phyloP scores from a whole-genome alignment of 2,329 filamentous ascomycete species.

The Cryphonectria naterciae region DNA sequence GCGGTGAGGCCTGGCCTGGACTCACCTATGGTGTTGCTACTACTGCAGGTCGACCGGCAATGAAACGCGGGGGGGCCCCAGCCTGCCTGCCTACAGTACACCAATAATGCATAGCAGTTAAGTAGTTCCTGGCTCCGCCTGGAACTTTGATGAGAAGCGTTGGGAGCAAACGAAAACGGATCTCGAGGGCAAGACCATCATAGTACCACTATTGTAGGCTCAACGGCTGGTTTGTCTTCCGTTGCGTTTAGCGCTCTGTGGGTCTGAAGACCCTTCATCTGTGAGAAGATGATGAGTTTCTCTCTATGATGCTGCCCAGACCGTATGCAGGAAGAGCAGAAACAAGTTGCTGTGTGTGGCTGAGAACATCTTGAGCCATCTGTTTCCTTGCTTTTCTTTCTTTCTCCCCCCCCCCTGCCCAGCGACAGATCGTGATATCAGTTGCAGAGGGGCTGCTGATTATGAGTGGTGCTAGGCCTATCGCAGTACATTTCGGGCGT shows the following conservation, averaged over 20 bases:
- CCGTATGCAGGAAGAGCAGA: neutral
- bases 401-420: neutral
- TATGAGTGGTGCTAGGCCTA: neutral
- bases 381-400: neutral
- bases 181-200: neutral
- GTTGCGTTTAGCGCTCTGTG: neutral
- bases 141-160: neutral
- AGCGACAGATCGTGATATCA: neutral
- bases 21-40: neutral
- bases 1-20: conserved; percentile 6
- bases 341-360: neutral
- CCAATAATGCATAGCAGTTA: neutral
- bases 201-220: neutral
- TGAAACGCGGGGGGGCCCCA: neutral
- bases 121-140: neutral
- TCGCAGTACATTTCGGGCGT: neutral
- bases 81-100: neutral
- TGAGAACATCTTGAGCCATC: neutral
- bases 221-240: neutral
- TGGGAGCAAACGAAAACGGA: neutral
- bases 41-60: neutral
- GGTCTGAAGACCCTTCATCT: neutral
- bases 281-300: neutral
- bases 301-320: neutral
- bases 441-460: neutral